Evolutionary conservation across 106 monocot species (phyloP), one percentile per base, ranked within the genome.

Genomic region (Dioscorea alata): DNA sequence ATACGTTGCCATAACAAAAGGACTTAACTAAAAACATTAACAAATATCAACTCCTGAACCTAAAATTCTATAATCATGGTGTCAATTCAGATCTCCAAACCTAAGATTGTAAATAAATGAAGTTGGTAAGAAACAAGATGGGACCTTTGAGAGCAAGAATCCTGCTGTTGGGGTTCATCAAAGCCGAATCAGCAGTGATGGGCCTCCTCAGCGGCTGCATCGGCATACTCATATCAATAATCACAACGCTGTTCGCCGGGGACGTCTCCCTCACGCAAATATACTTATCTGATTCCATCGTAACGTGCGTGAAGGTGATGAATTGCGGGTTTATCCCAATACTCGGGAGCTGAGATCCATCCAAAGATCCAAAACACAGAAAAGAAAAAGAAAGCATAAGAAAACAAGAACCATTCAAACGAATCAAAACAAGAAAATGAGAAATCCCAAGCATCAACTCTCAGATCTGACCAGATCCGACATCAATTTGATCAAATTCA

Each of bases 81-180:
- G 0, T 42, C 10, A 42, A 42, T 42, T 42, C 42, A 42, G 5
- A 42, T 42, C 42, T 42, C 10, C 10, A 42, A 42, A 42, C 10
- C 9, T 42, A 42, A 42, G 1, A 42, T 6, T 3, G 5, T 8
- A 42, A 42, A 42, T 42, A 1, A 42, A 42, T 42, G 42, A 6
- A 42, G 6, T 0, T 42, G 42, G 4, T 42, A 42, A 42, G 42
- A 3, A 6, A 42, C 6, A 6, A 54, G 1, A 4, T 48, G 18
- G 28, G 70, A 96, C 96, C 96, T 96, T 96, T 96, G 9, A 92
- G 88, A 51, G 96, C 96, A 57, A 96, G 91, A 72, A 96, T 92
- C 84, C 81, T 88, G 69, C 79, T 84, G 62, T 79, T 86, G 33
- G 96, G 96, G 70, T 96, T 92, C 96, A 96, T 96, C 61, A 96